A percentile compares a stretch with the other conserved stretches of the same genome.
phyloP scores from a whole-genome alignment of 208 protist species.

The Wallacemonas rigidus region DNA sequence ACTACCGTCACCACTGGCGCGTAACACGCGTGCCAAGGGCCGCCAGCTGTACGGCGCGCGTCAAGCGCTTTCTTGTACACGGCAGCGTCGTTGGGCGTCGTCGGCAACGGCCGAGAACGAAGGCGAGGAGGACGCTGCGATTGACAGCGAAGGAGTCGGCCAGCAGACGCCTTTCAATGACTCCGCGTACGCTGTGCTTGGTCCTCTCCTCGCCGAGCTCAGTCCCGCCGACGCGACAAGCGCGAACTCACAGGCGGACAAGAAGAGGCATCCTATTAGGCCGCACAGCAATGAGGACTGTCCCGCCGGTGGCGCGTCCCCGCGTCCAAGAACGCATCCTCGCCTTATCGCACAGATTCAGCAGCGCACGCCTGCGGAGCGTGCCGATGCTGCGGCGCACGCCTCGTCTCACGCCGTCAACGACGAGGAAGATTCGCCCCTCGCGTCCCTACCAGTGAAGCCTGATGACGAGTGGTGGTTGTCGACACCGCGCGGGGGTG shows the following conservation, averaged over 20 bases:
- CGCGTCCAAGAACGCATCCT: neutral
- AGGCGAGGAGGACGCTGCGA: neutral
- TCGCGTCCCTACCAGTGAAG: neutral
- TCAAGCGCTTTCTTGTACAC: too few species aligned
- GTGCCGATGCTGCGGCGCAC: too few species aligned
- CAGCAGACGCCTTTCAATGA: neutral
- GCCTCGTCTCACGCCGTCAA: too few species aligned
- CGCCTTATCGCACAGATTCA: conserved; percentile 15
- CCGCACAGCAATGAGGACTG: too few species aligned
- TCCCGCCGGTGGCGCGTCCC: too few species aligned
- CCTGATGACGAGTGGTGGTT: conserved; percentile 16
- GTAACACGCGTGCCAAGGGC: too few species aligned
- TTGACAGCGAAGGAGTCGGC: neutral
- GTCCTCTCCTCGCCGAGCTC: neutral
- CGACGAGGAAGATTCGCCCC: neutral
- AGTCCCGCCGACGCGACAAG: neutral
- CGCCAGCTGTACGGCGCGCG: too few species aligned
- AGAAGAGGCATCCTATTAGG: too few species aligned
- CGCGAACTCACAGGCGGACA: neutral
- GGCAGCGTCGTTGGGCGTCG: too few species aligned
- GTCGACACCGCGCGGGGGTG: conserved; percentile 7
- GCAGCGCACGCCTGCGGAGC: neutral
- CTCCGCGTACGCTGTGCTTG: neutral
- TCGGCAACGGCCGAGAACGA: too few species aligned
- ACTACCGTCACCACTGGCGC: too few species aligned